Percentiles rank a stretch among this genome's conserved stretches.
Evolutionary conservation across 371 early-diverging fungal species (phyloP).

Genomic region (Sporodiniella umbellata): DNA sequence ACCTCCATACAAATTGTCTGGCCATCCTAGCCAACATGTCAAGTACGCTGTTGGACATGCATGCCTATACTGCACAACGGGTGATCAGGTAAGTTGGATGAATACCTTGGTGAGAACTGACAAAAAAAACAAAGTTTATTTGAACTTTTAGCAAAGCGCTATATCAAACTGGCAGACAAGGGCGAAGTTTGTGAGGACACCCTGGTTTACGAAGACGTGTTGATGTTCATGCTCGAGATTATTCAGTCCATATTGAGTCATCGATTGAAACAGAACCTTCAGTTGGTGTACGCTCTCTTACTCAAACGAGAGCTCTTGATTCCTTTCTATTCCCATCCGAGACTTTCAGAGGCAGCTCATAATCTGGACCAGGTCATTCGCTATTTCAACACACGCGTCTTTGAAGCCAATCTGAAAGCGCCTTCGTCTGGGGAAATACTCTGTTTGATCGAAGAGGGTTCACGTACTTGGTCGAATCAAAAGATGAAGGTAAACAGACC

Average conservation of each 20-base stretch:
- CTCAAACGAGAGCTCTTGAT: constrained; percentile 68
- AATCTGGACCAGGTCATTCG: constrained; percentile 65
- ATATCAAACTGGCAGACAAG: constrained; percentile 53
- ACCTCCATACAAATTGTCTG: constrained; percentile 66
- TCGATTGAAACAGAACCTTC: constrained; percentile 64
- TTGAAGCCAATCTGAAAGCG: constrained; percentile 63
- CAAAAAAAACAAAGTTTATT: constrained; percentile 43
- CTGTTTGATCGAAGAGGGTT: constrained; percentile 60
- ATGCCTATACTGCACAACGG: constrained; percentile 69
- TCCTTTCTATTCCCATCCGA: constrained; percentile 47
- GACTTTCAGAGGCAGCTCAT: constrained; percentile 58
- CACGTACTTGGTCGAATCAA: constrained; percentile 67
- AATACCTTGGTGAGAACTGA: background rate
- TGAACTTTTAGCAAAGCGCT: constrained; percentile 64
- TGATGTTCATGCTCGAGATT: constrained; percentile 66
- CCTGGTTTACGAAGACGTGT: constrained; percentile 64
- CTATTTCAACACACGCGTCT: constrained; percentile 61
- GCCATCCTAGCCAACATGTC: constrained; percentile 73
- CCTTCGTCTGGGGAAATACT: constrained; percentile 68
- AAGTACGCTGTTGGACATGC: constrained; percentile 56
- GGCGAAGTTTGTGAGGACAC: constrained; percentile 33
- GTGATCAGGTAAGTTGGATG: constrained; percentile 53
- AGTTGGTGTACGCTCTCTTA: constrained; percentile 71
- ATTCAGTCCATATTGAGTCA: constrained; percentile 64
- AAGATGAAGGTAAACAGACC: constrained; percentile 44